phyloP scores from a whole-genome alignment of 768 basidiomycete species.

The Psilocybe subaeruginosa region DNA sequence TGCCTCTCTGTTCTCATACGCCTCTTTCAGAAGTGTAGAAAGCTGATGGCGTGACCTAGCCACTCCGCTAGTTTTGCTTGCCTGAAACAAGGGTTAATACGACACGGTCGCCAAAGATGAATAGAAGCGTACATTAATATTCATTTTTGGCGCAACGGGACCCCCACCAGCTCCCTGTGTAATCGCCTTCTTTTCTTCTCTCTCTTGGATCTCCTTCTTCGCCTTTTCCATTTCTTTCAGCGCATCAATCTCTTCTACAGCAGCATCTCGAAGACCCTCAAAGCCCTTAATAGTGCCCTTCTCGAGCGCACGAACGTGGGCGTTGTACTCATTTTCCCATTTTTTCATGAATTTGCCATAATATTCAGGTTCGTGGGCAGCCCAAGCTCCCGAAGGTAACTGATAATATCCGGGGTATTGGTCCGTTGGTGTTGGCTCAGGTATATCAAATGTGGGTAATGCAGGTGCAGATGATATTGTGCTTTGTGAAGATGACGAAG shows the following conservation, averaged over 20 bases:
- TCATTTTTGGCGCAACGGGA: slow-evolving; percentile 79
- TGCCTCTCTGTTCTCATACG: slow-evolving; percentile 81
- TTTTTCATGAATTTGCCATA: slow-evolving; percentile 69
- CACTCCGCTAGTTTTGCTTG: slow-evolving; percentile 69
- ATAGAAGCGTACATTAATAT: slow-evolving; percentile 61
- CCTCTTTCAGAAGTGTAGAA: slow-evolving; percentile 79
- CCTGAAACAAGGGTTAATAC: slow-evolving; percentile 37
- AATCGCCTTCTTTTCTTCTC: slow-evolving; percentile 76
- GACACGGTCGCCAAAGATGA: not conserved
- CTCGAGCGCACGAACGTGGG: slow-evolving; percentile 72
- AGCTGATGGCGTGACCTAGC: slow-evolving; percentile 80
- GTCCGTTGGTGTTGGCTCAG: slow-evolving; percentile 74
- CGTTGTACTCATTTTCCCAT: slow-evolving; percentile 76
- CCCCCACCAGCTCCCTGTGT: slow-evolving; percentile 61
- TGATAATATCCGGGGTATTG: slow-evolving; percentile 89
- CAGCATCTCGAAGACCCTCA: slow-evolving; percentile 59
- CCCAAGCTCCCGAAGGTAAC: slow-evolving; percentile 80
- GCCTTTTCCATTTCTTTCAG: slow-evolving; percentile 78
- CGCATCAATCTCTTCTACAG: slow-evolving; percentile 67
- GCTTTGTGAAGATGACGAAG: slow-evolving; percentile 28
- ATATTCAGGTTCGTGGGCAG: slow-evolving; percentile 69
- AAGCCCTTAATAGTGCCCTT: slow-evolving; percentile 70
- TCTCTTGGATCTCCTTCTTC: slow-evolving; percentile 71
- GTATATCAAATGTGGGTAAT: slow-evolving; percentile 68
- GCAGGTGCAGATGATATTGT: slow-evolving; percentile 68